Evolutionary conservation across 1,284 basidiomycete species (phyloP), one percentile per base, ranked within the genome.

Genomic region (Apiotrichum montevideense): DNA sequence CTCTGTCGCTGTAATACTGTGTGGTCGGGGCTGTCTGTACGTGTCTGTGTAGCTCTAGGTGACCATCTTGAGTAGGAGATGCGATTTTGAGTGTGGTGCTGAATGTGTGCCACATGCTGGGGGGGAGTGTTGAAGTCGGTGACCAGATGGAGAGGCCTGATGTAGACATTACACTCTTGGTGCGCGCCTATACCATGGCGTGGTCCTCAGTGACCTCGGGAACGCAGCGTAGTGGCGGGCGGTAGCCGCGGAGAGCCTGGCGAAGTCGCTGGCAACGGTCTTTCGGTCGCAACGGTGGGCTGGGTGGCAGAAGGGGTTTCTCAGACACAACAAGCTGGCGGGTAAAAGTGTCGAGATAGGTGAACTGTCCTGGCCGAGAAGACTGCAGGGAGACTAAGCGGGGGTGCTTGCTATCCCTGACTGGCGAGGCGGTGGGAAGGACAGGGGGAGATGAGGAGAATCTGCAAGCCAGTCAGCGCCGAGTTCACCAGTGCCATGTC

Each of bases 261-360:
- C 50, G 50, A 4, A 11, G 29, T 29, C 48, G 40, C 47, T 34
- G 34, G n/a, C 33, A 54, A 32, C 33, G 46, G 37, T 35, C 47
- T 21, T 13, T 39, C 21, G 35, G 37, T 5, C 4, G 11, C 11
- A 6, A 14, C n/a, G 42, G 29, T 13, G 47, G 48, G 2, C 37
- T 9, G 1, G 35, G 34, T 1, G 51, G 42, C 2, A 40, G 51
- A 8, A 59, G 52, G 29, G 58, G 58, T 14, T 52, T 59, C 7
- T 46, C 33, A 0, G 47, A 51, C 14, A 56, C 39, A 13, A 59
- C 48, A 35, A 59, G 54, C 32, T 51, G 51, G n/a, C 58, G 55
- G 29, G 21, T 46, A 14, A 34, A 4, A 2, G 42, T 46, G 55
- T 59, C 51, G 44, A 59, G 52, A 52, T 59, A 59, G 40, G 53